phyloP scores from a whole-genome alignment of 495 filamentous ascomycete species.

The Glonium stellatum region DNA sequence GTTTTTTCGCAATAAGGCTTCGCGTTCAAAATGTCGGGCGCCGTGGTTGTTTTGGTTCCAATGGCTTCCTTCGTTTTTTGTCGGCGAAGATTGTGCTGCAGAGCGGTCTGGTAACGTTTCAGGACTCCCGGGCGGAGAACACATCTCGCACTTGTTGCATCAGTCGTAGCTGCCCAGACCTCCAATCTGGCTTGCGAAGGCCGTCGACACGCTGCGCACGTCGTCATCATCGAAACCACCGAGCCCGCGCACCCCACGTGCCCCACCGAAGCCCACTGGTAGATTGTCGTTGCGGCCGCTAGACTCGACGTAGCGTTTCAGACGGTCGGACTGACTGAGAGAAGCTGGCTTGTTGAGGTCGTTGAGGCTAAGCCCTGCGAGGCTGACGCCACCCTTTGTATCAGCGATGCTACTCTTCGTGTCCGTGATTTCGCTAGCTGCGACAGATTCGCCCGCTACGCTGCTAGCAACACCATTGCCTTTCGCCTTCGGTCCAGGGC shows the following conservation, averaged over 20 bases:
- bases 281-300: conserved; percentile 53
- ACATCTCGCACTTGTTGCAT: conserved; percentile 34
- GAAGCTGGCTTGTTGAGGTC: conserved; percentile 70
- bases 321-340: conserved; percentile 74
- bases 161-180: conserved; percentile 81
- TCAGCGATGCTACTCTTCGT: conserved; percentile 63
- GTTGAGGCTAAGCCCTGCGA: conserved; percentile 71
- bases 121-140: neutral
- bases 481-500: conserved; percentile 36
- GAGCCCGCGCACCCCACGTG: conserved; percentile 36
- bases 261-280: conserved; percentile 37
- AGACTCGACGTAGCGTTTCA: conserved; percentile 84
- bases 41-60: neutral
- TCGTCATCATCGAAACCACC: conserved; percentile 62
- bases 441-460: conserved; percentile 82
- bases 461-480: conserved; percentile 62
- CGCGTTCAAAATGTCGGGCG: neutral
- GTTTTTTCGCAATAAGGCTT: neutral
- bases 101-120: neutral
- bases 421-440: conserved; percentile 81
- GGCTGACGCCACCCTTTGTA: conserved; percentile 69
- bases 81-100: neutral
- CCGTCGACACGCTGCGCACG: conserved; percentile 88
- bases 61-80: neutral
- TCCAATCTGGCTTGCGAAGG: conserved; percentile 91